Evolutionary conservation across 805 yeast genomes (phyloP).

Genomic region (Wickerhamiella musiphila): DNA sequence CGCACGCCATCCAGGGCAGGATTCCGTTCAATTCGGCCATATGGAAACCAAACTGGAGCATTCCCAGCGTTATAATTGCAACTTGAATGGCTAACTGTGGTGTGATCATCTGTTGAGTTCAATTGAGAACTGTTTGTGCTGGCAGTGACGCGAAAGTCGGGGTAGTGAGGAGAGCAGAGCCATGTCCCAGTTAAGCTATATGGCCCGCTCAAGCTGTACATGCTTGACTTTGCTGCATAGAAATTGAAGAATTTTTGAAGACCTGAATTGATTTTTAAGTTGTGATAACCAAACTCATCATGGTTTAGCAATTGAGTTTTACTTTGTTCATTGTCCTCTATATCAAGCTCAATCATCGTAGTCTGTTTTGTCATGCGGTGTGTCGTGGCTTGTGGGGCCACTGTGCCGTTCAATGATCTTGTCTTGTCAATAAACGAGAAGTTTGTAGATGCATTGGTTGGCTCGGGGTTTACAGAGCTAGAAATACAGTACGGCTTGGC

Average conservation of each 20-base stretch:
- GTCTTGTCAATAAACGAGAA: slow-evolving; percentile 27
- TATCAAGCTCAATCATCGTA: background rate
- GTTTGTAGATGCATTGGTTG: slow-evolving; percentile 24
- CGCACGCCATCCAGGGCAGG: slow-evolving; percentile 48
- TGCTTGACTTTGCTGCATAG: too few relatives aligned
- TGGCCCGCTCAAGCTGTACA: too few relatives aligned
- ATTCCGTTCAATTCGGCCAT: slow-evolving; percentile 93
- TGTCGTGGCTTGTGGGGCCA: slow-evolving; percentile 78
- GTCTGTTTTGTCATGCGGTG: slow-evolving; percentile 7
- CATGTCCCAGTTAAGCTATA: too few relatives aligned
- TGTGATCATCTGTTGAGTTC: too few relatives aligned
- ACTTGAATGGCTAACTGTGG: background rate
- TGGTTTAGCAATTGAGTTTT: background rate
- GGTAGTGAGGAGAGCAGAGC: too few relatives aligned
- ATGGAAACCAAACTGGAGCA: slow-evolving; percentile 86
- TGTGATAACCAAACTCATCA: too few relatives aligned
- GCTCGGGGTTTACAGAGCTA: slow-evolving; percentile 25
- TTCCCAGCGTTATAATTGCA: slow-evolving; percentile 29
- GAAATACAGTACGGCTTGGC: slow-evolving; percentile 46
- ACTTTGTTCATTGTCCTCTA: background rate
- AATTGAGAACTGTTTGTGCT: too few relatives aligned
- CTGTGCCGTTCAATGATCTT: slow-evolving; percentile 57
- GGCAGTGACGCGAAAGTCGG: too few relatives aligned
- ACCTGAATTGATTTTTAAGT: too few relatives aligned
- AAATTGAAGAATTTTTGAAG: too few relatives aligned